phyloP scores from a whole-genome alignment of 2,329 filamentous ascomycete species.

The Fusarium sp. region DNA sequence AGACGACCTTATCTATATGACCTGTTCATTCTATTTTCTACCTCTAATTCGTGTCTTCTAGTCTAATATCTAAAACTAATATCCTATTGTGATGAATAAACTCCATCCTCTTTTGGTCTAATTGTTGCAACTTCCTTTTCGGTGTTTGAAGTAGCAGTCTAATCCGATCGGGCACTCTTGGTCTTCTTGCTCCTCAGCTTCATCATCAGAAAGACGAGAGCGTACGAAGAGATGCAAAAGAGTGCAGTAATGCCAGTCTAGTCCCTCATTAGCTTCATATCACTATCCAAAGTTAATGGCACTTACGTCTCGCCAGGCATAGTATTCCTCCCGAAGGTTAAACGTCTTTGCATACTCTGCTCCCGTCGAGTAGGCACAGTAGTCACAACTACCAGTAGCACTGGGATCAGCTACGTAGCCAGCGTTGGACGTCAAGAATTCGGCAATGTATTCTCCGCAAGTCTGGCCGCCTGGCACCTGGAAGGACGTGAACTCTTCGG shows the following conservation, averaged over 20 bases:
- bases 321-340: constrained; percentile 34
- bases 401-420: constrained; percentile 30
- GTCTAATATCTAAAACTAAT: too few species aligned
- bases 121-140: too few species aligned
- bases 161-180: constrained; percentile 1
- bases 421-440: constrained; percentile 27
- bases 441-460: constrained; percentile 39
- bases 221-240: constrained; percentile 42
- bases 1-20: too few species aligned
- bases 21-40: too few species aligned
- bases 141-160: neutral
- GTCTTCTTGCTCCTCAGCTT: constrained; percentile 44
- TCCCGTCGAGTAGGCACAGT: constrained; percentile 34
- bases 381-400: constrained; percentile 32
- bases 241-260: constrained; percentile 42
- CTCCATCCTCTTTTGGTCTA: too few species aligned
- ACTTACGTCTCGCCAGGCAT: constrained; percentile 44
- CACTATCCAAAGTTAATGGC: too few species aligned
- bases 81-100: too few species aligned
- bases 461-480: constrained; percentile 17
- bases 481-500: constrained; percentile 48
- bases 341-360: constrained; percentile 38
- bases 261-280: neutral
- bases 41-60: too few species aligned
- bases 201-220: constrained; percentile 45